phyloP scores from a whole-genome alignment of 129 eudicot genomes.

The Saussurea involucrata region DNA sequence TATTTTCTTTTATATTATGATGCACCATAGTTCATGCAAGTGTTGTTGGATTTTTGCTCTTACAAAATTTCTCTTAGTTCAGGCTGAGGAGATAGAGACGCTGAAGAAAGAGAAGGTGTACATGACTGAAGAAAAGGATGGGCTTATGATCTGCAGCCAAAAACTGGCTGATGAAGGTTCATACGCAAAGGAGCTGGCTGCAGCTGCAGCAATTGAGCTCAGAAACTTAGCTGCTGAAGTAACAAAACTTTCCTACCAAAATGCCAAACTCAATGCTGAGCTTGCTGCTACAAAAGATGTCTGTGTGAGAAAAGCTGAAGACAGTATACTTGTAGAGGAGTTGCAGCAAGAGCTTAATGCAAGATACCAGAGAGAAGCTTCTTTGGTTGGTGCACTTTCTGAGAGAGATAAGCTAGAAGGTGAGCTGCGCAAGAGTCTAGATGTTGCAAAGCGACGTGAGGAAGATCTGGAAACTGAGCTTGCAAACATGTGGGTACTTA shows the following conservation, averaged over 20 bases:
- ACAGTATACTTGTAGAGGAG: conserved; percentile 44
- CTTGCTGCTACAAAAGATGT: conserved; percentile 42
- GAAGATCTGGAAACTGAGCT: conserved; percentile 72
- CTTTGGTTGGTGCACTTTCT: conserved; percentile 69
- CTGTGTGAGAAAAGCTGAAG: conserved; percentile 37
- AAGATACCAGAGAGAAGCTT: conserved; percentile 75
- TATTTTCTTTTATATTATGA: background rate
- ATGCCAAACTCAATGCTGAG: conserved; percentile 65
- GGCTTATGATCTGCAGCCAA: conserved; percentile 65
- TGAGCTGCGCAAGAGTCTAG: conserved; percentile 57
- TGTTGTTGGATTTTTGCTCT: background rate
- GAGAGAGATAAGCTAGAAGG: conserved; percentile 71
- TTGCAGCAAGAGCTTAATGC: conserved; percentile 57
- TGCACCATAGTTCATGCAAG: background rate
- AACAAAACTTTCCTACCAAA: conserved; percentile 72
- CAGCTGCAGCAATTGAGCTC: conserved; percentile 97
- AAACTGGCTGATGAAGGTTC: conserved; percentile 83
- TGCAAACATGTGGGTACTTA: conserved; percentile 66
- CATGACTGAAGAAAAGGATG: conserved; percentile 69
- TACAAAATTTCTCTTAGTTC: conserved; percentile 2
- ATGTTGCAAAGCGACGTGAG: conserved; percentile 61
- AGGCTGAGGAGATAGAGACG: conserved; percentile 77
- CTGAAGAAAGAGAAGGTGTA: conserved; percentile 68
- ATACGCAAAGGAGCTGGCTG: conserved; percentile 85
- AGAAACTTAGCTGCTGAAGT: conserved; percentile 85